Evolutionary conservation across 2,329 filamentous ascomycete genomes (phyloP).

Genomic region (Colletotrichum incanum): DNA sequence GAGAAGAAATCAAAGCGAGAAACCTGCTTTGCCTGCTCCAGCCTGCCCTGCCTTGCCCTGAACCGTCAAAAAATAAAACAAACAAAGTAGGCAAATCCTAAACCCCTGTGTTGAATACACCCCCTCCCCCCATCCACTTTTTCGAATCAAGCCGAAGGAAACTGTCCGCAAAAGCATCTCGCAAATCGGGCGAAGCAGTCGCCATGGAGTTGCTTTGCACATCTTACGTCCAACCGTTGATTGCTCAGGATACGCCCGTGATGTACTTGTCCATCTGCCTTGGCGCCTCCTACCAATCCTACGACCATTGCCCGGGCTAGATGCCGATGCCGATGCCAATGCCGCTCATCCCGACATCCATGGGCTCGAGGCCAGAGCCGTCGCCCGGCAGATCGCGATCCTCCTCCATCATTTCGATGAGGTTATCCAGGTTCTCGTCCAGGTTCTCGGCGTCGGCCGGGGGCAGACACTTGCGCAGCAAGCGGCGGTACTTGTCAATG

Average conservation of each 20-base stretch:
- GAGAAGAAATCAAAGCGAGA: neutral
- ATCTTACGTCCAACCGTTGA: conserved; percentile 18
- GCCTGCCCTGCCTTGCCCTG: conserved; percentile 1
- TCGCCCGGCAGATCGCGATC: conserved; percentile 65
- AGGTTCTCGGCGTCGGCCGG: conserved; percentile 78
- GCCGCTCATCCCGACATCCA: conserved; percentile 46
- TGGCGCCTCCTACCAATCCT: neutral
- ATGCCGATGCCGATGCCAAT: conserved; percentile 37
- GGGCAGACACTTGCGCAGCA: conserved; percentile 79
- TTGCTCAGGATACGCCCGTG: conserved; percentile 17
- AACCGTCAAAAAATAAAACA: neutral
- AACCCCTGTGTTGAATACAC: conserved; percentile 8
- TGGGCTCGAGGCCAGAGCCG: conserved; percentile 49
- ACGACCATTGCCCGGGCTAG: neutral
- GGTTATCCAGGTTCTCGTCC: conserved; percentile 74
- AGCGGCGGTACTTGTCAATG: conserved; percentile 80
- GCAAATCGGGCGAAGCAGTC: neutral
- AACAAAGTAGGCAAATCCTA: neutral
- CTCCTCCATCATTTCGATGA: conserved; percentile 76
- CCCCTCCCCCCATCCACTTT: neutral
- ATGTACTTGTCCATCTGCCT: neutral
- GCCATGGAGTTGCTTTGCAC: conserved; percentile 12
- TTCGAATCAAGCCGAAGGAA: conserved; percentile 1
- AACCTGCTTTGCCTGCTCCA: neutral
- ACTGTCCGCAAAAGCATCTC: neutral